phyloP scores from a whole-genome alignment of 345 rosid species.

The Erodium maritimum region DNA sequence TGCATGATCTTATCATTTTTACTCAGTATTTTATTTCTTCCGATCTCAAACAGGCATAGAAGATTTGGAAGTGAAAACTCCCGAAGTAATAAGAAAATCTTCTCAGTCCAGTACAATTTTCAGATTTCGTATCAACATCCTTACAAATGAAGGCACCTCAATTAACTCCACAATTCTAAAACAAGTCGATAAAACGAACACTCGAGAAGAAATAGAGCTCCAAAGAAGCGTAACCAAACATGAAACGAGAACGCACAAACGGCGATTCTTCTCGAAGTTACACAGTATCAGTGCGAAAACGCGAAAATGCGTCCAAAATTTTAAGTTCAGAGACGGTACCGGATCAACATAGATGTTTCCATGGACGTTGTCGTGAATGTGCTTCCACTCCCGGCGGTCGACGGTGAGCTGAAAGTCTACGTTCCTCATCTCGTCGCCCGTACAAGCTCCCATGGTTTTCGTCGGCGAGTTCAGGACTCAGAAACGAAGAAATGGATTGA shows the following conservation, averaged over 20 bases:
- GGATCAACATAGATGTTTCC: slow-evolving; percentile 44
- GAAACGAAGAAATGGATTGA: neutral
- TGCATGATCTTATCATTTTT: neutral
- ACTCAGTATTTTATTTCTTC: neutral
- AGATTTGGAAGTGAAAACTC: neutral
- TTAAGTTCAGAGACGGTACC: slow-evolving; percentile 11
- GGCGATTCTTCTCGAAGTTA: neutral
- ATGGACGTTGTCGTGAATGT: slow-evolving; percentile 45
- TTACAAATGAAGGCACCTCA: neutral
- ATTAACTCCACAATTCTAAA: neutral
- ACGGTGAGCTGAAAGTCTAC: slow-evolving; percentile 1
- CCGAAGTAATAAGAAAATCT: neutral
- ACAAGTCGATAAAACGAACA: neutral
- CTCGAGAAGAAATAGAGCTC: neutral
- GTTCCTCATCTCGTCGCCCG: neutral
- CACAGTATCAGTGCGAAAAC: neutral
- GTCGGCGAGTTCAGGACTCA: neutral
- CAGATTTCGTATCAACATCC: neutral
- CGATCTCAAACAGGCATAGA: neutral
- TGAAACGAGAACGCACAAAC: neutral
- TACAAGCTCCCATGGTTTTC: slow-evolving; percentile 11
- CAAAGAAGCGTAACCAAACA: neutral
- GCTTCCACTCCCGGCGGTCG: slow-evolving; percentile 28
- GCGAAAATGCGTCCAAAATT: neutral
- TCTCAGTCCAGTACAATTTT: neutral